Percentiles rank a stretch among this genome's conserved stretches.
Conservation (phyloP, 1,284 basidiomycete genomes). For the Rhodotorula sp. region DNA sequence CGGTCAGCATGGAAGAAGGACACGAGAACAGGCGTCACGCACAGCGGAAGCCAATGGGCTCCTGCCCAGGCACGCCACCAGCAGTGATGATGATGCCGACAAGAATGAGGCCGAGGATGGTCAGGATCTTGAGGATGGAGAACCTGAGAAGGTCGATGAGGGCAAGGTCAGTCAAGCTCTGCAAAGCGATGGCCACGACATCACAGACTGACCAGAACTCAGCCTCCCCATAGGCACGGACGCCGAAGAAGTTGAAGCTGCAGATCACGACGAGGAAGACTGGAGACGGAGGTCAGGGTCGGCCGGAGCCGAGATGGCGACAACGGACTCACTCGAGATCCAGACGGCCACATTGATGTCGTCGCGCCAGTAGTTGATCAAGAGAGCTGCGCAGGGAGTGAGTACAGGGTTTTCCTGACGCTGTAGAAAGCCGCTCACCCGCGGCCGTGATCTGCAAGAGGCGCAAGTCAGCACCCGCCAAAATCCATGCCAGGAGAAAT, state of each 20-base stretch:
- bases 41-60: constrained; percentile 54
- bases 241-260: constrained; percentile 36
- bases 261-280: constrained; percentile 31
- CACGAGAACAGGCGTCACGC: constrained; percentile 60
- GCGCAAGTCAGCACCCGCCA: too few relatives aligned
- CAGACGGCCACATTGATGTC: constrained; percentile 34
- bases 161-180: not conserved
- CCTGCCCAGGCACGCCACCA: constrained; percentile 62
- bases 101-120: constrained; percentile 34
- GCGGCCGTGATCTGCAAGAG: constrained; percentile 16
- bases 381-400: constrained; percentile 7
- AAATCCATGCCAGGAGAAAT: too few relatives aligned
- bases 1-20: constrained; percentile 52
- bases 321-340: constrained; percentile 11
- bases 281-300: not conserved
- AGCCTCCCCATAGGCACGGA: constrained; percentile 34
- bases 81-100: constrained; percentile 57
- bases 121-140: constrained; percentile 34
- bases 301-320: not conserved
- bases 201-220: constrained; percentile 29
- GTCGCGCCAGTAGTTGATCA: constrained; percentile 35
- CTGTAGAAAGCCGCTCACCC: too few relatives aligned
- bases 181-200: too few relatives aligned
- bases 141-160: constrained; percentile 7
- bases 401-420: too few relatives aligned